Evolutionary conservation across 192 early-diverging fungal species (phyloP).

Genomic region (Backusella westeae): DNA sequence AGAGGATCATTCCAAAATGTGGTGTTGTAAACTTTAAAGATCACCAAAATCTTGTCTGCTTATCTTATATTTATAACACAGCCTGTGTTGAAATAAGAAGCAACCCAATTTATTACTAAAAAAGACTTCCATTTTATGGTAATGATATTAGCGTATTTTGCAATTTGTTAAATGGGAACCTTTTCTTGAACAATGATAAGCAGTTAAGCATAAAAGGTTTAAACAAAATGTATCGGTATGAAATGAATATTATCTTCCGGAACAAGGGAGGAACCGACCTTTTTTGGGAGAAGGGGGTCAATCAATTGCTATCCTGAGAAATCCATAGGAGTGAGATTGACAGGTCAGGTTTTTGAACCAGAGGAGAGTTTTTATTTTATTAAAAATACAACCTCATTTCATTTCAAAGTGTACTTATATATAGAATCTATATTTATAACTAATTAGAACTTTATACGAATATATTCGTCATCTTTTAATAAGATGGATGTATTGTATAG

Average conservation of each 20-base stretch:
- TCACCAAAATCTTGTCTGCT: too few species aligned
- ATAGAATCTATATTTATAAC: too few species aligned
- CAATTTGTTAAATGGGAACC: neutral
- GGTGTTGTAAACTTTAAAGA: too few species aligned
- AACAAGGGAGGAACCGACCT: neutral
- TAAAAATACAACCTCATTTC: neutral
- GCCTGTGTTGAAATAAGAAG: neutral
- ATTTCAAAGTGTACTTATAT: neutral
- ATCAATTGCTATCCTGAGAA: neutral
- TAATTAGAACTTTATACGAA: too few species aligned
- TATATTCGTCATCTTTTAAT: too few species aligned
- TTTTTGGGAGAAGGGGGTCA: neutral
- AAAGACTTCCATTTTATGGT: neutral
- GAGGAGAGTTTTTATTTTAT: neutral
- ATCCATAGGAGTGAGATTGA: neutral
- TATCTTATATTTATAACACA: neutral
- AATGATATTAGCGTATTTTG: neutral
- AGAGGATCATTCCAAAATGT: too few species aligned
- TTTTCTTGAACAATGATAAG: neutral
- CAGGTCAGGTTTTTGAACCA: neutral
- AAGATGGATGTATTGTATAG: too few species aligned
- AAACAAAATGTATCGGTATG: neutral
- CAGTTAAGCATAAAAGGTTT: neutral
- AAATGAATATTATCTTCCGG: neutral
- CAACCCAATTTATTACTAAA: neutral